These are phyloP conservation scores for Phlegmacium glaucopus DNA, from an alignment of 768 basidiomycete species.

Conservation along the genomic window DNA sequence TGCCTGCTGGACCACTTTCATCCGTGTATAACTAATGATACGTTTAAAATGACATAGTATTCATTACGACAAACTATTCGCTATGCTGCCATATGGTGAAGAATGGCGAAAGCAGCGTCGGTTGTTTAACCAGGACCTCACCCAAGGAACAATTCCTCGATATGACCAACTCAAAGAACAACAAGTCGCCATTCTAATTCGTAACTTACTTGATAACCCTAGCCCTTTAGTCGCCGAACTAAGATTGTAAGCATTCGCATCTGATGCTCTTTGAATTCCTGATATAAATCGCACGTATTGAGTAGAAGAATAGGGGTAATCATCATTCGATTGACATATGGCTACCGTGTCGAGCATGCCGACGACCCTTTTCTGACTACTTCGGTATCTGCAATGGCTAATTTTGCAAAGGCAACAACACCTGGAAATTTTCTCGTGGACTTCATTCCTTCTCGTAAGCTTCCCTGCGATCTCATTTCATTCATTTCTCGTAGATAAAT, in stretches of 20 bases:
- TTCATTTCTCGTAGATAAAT: no score
- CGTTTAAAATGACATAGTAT: constrained; percentile 8
- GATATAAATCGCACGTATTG: neutral
- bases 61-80: constrained; percentile 39
- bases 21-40: neutral
- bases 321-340: constrained; percentile 52
- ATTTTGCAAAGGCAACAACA: constrained; percentile 44
- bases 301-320: constrained; percentile 46
- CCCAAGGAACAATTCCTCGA: constrained; percentile 9
- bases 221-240: constrained; percentile 29
- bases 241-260: constrained; percentile 13
- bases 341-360: constrained; percentile 48
- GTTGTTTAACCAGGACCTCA: constrained; percentile 17
- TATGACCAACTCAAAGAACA: constrained; percentile 18
- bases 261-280: neutral
- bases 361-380: constrained; percentile 46
- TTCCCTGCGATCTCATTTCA: neutral
- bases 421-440: constrained; percentile 40
- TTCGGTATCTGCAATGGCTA: constrained; percentile 43
- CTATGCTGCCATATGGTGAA: constrained; percentile 36
- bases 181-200: constrained; percentile 15
- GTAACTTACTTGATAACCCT: constrained; percentile 19
- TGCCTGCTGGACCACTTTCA: neutral
- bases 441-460: constrained; percentile 27
- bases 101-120: constrained; percentile 37